phyloP scores from a whole-genome alignment of 768 basidiomycete species.

The Boletus vermiculosoides region DNA sequence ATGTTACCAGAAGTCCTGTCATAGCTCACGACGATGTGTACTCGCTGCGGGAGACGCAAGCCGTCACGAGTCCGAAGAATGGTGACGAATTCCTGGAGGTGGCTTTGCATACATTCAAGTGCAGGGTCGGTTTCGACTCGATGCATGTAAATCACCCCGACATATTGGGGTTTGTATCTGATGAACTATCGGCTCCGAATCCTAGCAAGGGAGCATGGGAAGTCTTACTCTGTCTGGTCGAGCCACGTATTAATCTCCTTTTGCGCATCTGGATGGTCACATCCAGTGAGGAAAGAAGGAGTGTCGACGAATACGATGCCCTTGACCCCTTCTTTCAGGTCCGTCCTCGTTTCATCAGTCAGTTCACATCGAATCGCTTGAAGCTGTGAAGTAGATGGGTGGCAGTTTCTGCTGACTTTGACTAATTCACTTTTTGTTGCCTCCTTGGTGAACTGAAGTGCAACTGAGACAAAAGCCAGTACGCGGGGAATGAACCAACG shows the following conservation, averaged over 20 bases:
- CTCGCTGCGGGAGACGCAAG: not conserved
- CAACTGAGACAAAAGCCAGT: not conserved
- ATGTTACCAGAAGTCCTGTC: conserved; percentile 7
- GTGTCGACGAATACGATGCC: conserved; percentile 22
- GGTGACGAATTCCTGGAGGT: conserved; percentile 5
- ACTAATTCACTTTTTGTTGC: conserved; percentile 6
- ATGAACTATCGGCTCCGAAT: not conserved
- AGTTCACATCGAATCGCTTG: conserved; percentile 16
- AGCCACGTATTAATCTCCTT: conserved; percentile 7
- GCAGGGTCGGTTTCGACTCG: conserved; percentile 17
- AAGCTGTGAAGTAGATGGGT: conserved; percentile 7
- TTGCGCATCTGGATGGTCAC: conserved; percentile 2
- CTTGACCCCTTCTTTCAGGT: not conserved
- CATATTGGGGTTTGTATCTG: conserved; percentile 5
- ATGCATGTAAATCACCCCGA: conserved; percentile 21
- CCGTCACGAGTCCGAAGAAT: not conserved
- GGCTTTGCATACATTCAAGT: not conserved
- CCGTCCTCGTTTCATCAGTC: conserved; percentile 5
- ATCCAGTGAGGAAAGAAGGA: conserved; percentile 21
- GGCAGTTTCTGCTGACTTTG: not conserved
- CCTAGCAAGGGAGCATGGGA: not conserved
- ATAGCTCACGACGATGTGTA: conserved; percentile 13
- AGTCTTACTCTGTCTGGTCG: not conserved
- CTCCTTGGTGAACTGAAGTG: conserved; percentile 11
- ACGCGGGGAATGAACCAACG: too few relatives aligned